Conservation (phyloP, 371 early-diverging fungal species). For the Basidiobolus heterosporus region DNA sequence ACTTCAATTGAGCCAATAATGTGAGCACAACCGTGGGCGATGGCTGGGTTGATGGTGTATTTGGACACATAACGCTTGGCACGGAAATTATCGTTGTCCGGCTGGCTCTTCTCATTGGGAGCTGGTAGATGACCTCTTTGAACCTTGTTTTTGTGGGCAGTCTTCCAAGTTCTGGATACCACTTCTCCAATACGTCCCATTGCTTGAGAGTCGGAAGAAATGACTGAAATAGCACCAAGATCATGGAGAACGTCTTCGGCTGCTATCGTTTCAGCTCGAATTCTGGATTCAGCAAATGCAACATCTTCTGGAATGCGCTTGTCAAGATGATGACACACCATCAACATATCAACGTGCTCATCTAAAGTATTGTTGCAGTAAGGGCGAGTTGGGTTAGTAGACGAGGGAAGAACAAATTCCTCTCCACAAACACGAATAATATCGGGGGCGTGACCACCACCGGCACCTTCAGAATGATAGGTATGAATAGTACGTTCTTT, state of each 20-base stretch:
- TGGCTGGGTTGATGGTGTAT: conserved; percentile 90
- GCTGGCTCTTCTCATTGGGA: conserved; percentile 4
- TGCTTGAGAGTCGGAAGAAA: conserved; percentile 79
- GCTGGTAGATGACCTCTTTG: conserved; percentile 46
- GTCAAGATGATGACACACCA: conserved; percentile 93
- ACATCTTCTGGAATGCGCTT: conserved; percentile 85
- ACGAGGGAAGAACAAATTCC: conserved; percentile 71
- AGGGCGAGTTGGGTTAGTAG: conserved; percentile 86
- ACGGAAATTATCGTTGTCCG: conserved; percentile 51
- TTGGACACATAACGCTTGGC: conserved; percentile 79
- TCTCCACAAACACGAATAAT: conserved; percentile 70
- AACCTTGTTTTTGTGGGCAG: conserved; percentile 80
- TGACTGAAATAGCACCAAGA: conserved; percentile 78
- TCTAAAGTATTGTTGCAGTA: conserved; percentile 84
- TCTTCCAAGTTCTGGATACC: conserved; percentile 76
- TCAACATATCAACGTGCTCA: conserved; percentile 92
- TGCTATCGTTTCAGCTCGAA: conserved; percentile 87
- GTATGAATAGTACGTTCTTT: conserved; percentile 81
- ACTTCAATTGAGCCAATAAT: conserved; percentile 81
- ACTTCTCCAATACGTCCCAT: conserved; percentile 93
- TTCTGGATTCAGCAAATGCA: conserved; percentile 86
- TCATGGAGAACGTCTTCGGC: conserved; percentile 88
- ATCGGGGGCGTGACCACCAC: conserved; percentile 87
- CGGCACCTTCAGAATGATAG: conserved; percentile 90
- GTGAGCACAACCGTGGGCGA: conserved; percentile 75